phyloP scores from a whole-genome alignment of 305 asterid genomes.

The Fraxinus baroniana region DNA sequence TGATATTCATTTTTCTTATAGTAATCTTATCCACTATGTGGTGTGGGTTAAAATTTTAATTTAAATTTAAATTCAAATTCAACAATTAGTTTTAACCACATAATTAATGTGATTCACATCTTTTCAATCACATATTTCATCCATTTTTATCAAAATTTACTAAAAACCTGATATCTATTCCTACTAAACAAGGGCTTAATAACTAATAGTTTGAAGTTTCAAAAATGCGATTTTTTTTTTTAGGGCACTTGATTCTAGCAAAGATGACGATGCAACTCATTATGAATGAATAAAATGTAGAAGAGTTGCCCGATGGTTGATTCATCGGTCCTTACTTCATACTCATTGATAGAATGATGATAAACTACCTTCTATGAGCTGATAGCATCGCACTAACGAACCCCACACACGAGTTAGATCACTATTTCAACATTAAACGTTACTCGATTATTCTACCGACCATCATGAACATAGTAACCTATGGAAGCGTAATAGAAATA shows the following conservation, averaged over 20 bases:
- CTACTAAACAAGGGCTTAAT: background rate
- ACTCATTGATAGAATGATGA: background rate
- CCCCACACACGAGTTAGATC: background rate
- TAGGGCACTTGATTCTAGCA: background rate
- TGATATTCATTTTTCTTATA: too few relatives aligned
- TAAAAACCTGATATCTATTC: too few relatives aligned
- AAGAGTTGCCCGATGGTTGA: background rate
- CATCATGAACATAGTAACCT: background rate
- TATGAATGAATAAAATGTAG: background rate
- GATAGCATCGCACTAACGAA: background rate
- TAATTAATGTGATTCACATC: background rate
- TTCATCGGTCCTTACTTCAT: background rate
- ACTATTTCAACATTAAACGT: background rate
- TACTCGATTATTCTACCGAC: background rate
- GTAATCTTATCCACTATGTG: background rate
- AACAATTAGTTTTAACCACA: too few relatives aligned
- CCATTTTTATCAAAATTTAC: too few relatives aligned
- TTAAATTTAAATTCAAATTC: too few relatives aligned
- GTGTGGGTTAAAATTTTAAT: too few relatives aligned
- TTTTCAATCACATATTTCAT: too few relatives aligned
- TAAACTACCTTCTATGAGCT: background rate
- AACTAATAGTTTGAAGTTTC: background rate
- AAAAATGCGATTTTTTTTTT: background rate
- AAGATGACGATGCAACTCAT: background rate
- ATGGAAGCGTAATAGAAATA: background rate